A percentile compares a stretch with the other conserved stretches of the same genome.
These are phyloP conservation scores for Coemansia sp. DNA, from an alignment of 192 early-diverging fungal species.

Conservation along the genomic window DNA sequence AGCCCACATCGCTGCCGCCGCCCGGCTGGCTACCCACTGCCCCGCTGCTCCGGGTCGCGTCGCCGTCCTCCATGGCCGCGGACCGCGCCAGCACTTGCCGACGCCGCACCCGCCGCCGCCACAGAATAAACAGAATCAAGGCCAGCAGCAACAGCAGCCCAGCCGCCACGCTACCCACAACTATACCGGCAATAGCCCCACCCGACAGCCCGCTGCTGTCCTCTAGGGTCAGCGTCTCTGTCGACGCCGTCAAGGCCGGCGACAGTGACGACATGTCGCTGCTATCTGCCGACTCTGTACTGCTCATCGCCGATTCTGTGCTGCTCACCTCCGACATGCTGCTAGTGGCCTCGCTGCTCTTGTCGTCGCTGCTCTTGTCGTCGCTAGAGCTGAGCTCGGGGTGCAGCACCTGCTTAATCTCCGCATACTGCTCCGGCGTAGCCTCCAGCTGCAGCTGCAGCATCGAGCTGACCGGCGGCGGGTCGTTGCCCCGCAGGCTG, in stretches of 20 bases:
- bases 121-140: conserved; percentile 23
- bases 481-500: conserved; percentile 39
- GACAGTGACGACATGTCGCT: neutral
- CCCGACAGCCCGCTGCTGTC: conserved; percentile 26
- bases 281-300: neutral
- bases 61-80: neutral
- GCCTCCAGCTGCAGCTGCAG: conserved; percentile 34
- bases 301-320: neutral
- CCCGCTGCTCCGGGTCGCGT: neutral
- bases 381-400: neutral
- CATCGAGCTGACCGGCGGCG: conserved; percentile 21
- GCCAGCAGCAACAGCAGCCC: conserved; percentile 30
- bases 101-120: conserved; percentile 23
- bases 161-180: conserved; percentile 20
- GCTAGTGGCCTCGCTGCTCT: neutral
- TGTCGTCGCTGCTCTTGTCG: no score
- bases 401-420: conserved; percentile 29
- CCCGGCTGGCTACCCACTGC: neutral
- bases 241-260: neutral
- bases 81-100: conserved; percentile 20
- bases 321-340: neutral
- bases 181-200: conserved; percentile 38
- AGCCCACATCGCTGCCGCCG: conserved; percentile 3
- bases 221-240: neutral
- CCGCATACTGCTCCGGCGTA: conserved; percentile 24